These are phyloP conservation scores for Ophiostoma perfectum DNA, from an alignment of 2,329 filamentous ascomycete genomes.

Conservation along the genomic window DNA sequence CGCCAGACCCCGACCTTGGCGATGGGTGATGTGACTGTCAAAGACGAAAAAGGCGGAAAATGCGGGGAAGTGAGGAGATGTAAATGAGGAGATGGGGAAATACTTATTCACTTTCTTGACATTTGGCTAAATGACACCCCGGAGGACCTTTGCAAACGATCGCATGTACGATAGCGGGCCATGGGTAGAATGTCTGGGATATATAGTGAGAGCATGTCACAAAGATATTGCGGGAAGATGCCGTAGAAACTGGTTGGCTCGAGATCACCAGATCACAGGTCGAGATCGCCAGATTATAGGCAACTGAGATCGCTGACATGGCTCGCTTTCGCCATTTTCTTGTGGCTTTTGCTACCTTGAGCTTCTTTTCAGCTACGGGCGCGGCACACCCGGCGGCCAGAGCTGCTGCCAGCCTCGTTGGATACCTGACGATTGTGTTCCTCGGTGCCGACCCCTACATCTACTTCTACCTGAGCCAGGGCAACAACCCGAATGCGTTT, in stretches of 20 bases:
- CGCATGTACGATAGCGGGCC: background rate
- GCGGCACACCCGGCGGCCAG: slow-evolving; percentile 28
- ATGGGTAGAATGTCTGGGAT: background rate
- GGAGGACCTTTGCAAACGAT: background rate
- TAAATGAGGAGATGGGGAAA: slow-evolving; percentile 17
- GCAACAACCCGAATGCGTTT: slow-evolving; percentile 46
- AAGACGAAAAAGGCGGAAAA: background rate
- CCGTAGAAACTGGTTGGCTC: background rate
- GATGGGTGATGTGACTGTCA: background rate
- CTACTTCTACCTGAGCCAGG: slow-evolving; percentile 50
- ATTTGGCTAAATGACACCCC: slow-evolving; percentile 7
- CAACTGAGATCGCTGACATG: background rate
- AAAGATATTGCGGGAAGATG: background rate
- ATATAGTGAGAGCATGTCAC: background rate
- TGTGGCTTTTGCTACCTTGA: background rate
- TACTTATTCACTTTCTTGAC: background rate
- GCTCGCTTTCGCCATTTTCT: background rate
- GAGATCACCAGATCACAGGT: background rate
- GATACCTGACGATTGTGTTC: slow-evolving; percentile 52
- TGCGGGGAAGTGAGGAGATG: slow-evolving; percentile 20
- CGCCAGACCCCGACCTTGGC: slow-evolving; percentile 35
- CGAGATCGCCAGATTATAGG: background rate
- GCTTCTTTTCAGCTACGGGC: background rate
- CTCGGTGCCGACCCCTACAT: slow-evolving; percentile 49
- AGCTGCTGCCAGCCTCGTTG: slow-evolving; percentile 37